Evolutionary conservation across 441 rosid species (phyloP).

Genomic region (Gossypium gossypioides): DNA sequence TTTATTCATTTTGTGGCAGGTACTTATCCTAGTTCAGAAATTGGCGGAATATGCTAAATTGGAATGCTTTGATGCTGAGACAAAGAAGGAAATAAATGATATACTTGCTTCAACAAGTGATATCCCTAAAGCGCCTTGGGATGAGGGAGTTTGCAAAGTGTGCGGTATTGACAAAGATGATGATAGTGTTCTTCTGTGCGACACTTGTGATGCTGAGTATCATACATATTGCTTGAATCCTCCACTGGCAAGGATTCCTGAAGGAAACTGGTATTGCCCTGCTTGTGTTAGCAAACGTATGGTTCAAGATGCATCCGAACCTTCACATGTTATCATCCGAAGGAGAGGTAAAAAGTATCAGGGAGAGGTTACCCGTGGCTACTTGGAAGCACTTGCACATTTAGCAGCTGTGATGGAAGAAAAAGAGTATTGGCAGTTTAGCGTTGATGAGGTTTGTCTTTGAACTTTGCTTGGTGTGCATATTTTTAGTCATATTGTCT

Average conservation of each 20-base stretch:
- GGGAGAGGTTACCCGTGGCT: constrained; percentile 60
- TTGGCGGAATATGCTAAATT: constrained; percentile 45
- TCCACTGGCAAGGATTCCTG: constrained; percentile 89
- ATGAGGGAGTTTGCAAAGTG: constrained; percentile 95
- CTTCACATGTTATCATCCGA: constrained; percentile 32
- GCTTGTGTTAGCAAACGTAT: constrained; percentile 57
- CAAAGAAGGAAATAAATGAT: constrained; percentile 58
- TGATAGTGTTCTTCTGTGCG: constrained; percentile 92
- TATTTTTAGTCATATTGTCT: constrained; percentile 8
- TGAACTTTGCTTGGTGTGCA: constrained; percentile 7
- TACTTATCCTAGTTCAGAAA: constrained; percentile 54
- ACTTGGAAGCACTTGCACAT: constrained; percentile 50
- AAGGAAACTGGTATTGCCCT: constrained; percentile 98
- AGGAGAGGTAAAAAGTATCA: constrained; percentile 46
- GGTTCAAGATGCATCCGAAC: constrained; percentile 42
- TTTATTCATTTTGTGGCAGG: constrained; percentile 43
- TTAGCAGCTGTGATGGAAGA: constrained; percentile 60
- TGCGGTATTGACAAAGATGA: constrained; percentile 96
- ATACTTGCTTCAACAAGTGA: constrained; percentile 49
- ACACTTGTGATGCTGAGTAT: constrained; percentile 95
- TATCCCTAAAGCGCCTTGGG: constrained; percentile 97
- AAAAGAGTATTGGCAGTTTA: constrained; percentile 81
- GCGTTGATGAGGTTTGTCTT: constrained; percentile 65
- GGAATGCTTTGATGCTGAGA: constrained; percentile 53
- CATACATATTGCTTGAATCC: constrained; percentile 97